Conservation (phyloP, 768 basidiomycete genomes). For the Daedaleopsis sinensis region DNA sequence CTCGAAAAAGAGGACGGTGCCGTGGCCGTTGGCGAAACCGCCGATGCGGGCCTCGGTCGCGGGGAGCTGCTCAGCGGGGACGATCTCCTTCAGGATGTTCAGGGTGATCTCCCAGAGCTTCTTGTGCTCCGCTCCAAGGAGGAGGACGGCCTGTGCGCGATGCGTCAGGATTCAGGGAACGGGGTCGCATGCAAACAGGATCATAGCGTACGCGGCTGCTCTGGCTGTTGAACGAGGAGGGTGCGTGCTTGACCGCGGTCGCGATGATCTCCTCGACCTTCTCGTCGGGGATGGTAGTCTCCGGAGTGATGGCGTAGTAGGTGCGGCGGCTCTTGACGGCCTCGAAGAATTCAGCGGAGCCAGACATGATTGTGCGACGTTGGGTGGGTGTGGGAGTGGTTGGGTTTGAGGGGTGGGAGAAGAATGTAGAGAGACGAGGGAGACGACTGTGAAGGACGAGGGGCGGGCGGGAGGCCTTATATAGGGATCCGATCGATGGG, state of each 20-base stretch:
- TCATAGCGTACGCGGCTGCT: slow-evolving; percentile 16
- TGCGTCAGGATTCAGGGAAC: background rate
- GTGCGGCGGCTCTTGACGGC: slow-evolving; percentile 24
- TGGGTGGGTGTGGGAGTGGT: background rate
- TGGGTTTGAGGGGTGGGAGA: background rate
- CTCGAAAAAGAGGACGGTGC: slow-evolving; percentile 29
- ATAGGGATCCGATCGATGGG: slow-evolving; percentile 6
- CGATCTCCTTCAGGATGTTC: slow-evolving; percentile 21
- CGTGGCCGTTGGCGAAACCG: slow-evolving; percentile 24
- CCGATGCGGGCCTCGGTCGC: slow-evolving; percentile 21
- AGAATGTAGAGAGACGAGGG: background rate
- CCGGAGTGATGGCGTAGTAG: slow-evolving; percentile 22
- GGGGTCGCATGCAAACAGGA: background rate
- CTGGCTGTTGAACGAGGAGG: slow-evolving; percentile 28
- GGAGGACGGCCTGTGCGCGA: slow-evolving; percentile 18
- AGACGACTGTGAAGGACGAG: background rate
- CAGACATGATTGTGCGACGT: slow-evolving; percentile 14
- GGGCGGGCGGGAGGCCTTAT: slow-evolving; percentile 1
- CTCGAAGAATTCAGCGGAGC: slow-evolving; percentile 24
- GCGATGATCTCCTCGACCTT: slow-evolving; percentile 25
- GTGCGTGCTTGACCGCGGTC: slow-evolving; percentile 22
- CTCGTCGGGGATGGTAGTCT: slow-evolving; percentile 23
- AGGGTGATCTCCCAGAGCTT: slow-evolving; percentile 27
- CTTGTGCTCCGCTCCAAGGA: slow-evolving; percentile 26
- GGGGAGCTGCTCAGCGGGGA: slow-evolving; percentile 22